A percentile compares a stretch with the other conserved stretches of the same genome.
Conservation (phyloP, 2,329 filamentous ascomycete species). For the Colletotrichum gigasporum region DNA sequence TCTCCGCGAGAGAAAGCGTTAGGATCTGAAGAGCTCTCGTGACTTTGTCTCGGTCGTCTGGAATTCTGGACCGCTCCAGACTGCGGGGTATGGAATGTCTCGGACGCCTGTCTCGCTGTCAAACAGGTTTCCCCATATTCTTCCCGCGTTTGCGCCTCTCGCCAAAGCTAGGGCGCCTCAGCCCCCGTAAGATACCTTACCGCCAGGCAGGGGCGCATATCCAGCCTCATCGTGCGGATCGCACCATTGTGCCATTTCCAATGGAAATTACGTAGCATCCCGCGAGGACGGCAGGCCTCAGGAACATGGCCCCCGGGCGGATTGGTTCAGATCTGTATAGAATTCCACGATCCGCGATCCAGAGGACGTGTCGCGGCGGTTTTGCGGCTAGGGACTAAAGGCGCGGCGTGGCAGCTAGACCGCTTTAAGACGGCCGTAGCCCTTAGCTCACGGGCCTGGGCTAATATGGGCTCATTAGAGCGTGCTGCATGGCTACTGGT, state of each 20-base stretch:
- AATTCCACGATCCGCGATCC: constrained; percentile 9
- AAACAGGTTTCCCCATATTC: constrained; percentile 12
- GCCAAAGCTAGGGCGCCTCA: too few relatives aligned
- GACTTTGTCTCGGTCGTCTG: not conserved
- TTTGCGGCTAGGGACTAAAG: not conserved
- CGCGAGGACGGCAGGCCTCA: not conserved
- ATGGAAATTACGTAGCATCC: constrained; percentile 13
- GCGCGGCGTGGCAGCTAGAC: not conserved
- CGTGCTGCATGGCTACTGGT: too few relatives aligned
- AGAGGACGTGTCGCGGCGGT: not conserved
- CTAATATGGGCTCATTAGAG: too few relatives aligned
- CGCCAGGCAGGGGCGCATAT: not conserved
- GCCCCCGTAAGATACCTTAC: not conserved
- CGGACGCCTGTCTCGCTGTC: constrained; percentile 3
- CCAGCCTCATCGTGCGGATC: not conserved
- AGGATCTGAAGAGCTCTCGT: not conserved
- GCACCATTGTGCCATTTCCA: constrained; percentile 12
- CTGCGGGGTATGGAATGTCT: not conserved
- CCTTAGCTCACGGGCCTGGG: too few relatives aligned
- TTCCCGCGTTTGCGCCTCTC: not conserved
- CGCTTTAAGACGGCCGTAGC: constrained; percentile 1
- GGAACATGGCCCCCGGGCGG: not conserved
- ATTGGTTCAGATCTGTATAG: constrained; percentile 7
- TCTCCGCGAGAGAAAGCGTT: not conserved
- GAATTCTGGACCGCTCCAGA: constrained; percentile 19